Conservation (phyloP, 371 early-diverging fungal genomes). For the Mucor sp. region DNA sequence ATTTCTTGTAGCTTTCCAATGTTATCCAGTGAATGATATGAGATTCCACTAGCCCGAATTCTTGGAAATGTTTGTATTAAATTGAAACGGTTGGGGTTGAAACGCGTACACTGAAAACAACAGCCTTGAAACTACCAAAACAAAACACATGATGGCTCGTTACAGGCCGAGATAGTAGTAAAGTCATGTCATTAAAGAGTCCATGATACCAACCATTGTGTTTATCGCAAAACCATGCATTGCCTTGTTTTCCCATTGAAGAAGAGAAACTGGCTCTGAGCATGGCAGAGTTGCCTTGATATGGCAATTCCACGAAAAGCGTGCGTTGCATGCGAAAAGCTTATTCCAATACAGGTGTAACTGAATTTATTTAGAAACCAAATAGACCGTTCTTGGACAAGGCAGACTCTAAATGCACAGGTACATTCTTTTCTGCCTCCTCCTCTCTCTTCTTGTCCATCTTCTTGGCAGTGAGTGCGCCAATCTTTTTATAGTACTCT, state of each 20-base stretch:
- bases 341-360: conserved; percentile 9
- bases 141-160: not conserved
- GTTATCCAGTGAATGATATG: not conserved
- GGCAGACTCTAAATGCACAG: conserved; percentile 39
- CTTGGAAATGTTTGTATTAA: not conserved
- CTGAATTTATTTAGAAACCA: conserved; percentile 16
- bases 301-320: not conserved
- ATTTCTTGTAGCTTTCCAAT: not conserved
- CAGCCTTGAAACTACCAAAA: not conserved
- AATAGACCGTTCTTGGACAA: conserved; percentile 45
- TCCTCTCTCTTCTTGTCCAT: conserved; percentile 49
- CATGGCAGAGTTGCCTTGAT: not conserved
- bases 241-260: not conserved
- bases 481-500: conserved; percentile 48
- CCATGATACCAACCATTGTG: too few relatives aligned
- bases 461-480: conserved; percentile 44
- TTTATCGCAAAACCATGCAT: not conserved
- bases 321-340: not conserved
- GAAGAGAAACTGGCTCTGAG: not conserved
- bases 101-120: too few relatives aligned
- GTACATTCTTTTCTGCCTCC: conserved; percentile 28
- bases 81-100: not conserved
- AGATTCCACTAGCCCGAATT: not conserved
- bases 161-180: not conserved
- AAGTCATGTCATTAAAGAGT: too few relatives aligned